Evolutionary conservation across 148 eudicot genomes (phyloP), one percentile per base, ranked within the genome.

Genomic region (Rhododendron kiyosumense): DNA sequence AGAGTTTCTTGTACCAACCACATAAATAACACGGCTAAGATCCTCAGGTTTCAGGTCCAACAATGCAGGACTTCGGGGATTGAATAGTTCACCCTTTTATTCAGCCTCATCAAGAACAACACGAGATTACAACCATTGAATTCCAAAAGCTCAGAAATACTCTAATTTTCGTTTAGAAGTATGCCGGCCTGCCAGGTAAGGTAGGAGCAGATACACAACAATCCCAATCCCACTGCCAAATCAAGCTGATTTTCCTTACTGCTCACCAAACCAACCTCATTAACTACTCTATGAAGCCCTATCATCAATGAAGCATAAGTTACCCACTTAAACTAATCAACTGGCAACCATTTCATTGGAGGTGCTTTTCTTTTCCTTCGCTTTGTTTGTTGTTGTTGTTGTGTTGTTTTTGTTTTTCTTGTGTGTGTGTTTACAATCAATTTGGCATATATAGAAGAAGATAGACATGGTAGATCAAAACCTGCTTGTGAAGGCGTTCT

Each of bases 401-500:
- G 4, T n/a, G 49, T n/a, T 24, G 8, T 10, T n/a, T 46, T 45
- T 78, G 3, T 24, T 13, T 41, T 22, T 52, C 0, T 24, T 20
- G 38, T 15, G 43, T 17, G 24, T 1, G 46, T 9, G 63, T 77
- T 52, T 34, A 52, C 34, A 2, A 69, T 30, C 30, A 49, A 71
- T 34, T 34, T 36, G 41, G 65, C 65, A 32, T 75, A 6, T 26
- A 32, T 22, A 43, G 41, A 69, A 54, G 22, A 54, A 38, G 78
- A 77, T 38, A 28, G 38, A 80, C 22, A 48, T 0, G n/a, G 10
- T 51, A 71, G 13, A 34, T 46, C 18, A 54, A n/a, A n/a, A 97
- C 99, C 98, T 97, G 96, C 78, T 94, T 94, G 81, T 92, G 94
- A 83, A 97, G 94, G 87, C 91, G 95, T 84, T 94, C 95, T 91